Conservation (phyloP, 495 filamentous ascomycete genomes). For the Aspergillus avenaceus region DNA sequence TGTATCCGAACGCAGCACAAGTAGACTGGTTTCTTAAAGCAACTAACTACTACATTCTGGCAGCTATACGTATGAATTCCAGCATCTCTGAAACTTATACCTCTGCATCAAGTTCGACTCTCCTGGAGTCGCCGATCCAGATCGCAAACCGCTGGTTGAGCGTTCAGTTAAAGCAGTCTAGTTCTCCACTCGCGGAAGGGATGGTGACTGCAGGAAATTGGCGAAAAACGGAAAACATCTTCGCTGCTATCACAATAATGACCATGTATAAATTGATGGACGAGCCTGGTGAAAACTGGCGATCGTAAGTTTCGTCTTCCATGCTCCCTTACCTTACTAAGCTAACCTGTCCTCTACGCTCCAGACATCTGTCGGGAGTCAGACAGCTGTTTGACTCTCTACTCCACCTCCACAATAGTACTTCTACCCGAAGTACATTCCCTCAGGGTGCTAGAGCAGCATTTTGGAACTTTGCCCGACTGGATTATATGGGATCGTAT, state of each 20-base stretch:
- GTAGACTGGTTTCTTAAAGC: slow-evolving; percentile 43
- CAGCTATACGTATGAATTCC: slow-evolving; percentile 26
- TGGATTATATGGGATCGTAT: slow-evolving; percentile 38
- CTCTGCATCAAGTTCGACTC: slow-evolving; percentile 28
- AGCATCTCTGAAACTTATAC: slow-evolving; percentile 30
- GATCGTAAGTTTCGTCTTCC: slow-evolving; percentile 30
- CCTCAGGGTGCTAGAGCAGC: slow-evolving; percentile 30
- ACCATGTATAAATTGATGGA: slow-evolving; percentile 33
- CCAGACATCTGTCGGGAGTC: slow-evolving; percentile 32
- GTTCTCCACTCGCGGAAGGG: background rate
- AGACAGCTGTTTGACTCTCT: slow-evolving; percentile 27
- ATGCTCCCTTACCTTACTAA: no score
- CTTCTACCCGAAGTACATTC: slow-evolving; percentile 11
- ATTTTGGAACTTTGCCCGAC: slow-evolving; percentile 40
- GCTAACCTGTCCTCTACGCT: slow-evolving; percentile 1
- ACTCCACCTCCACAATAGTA: slow-evolving; percentile 7
- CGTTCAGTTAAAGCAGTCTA: slow-evolving; percentile 5
- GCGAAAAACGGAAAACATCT: slow-evolving; percentile 28
- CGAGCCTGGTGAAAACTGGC: slow-evolving; percentile 32
- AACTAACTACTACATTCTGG: slow-evolving; percentile 40
- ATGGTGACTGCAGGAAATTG: slow-evolving; percentile 10
- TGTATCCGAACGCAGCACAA: slow-evolving; percentile 32
- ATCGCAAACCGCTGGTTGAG: slow-evolving; percentile 26
- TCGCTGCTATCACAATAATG: slow-evolving; percentile 28
- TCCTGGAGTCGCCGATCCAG: slow-evolving; percentile 34